Base-by-base conservation (phyloP, 371 early-diverging fungal genomes). In the Rhizopus stolonifer region DNA sequence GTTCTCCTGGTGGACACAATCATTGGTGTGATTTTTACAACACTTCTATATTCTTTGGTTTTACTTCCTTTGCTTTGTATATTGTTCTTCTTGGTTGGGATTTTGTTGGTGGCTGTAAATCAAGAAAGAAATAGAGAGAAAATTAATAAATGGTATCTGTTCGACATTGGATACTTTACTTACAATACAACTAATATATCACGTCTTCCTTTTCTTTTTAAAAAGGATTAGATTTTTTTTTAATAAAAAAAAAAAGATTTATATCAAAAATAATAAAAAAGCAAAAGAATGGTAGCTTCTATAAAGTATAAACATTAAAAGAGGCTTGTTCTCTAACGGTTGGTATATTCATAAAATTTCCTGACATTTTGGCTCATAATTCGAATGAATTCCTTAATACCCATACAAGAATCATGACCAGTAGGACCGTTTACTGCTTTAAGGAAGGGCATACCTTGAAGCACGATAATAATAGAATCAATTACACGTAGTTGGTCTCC, bases 11-110 rank as follows among this genome's bases (percentile, higher is more conserved):
- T 15, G 69, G 58, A 22, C 63, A 68, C 32, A 49, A 69, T 34
- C 66, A 40, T 31, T 80, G 80, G 81, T 83, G 83, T 51, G 70
- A 80, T 55, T 80, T 77, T 56, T 83, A 83, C 46, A 83, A 83
- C 54, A 66, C 77, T 15, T 78, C 79, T 24, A 66, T 83, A 17
- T 83, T 83, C 54, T 74, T 74, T 49, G 81, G 72, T 1, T 73
- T 80, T 56, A 21, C 79, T 22, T 77, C 79, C 0, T 72, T 80
- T 59, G 66, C 53, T 0, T 56, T 70, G 21, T 83, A 74, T 55
- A 53, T 80, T n/a, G 65, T 57, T 3, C 67, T 75, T 0, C 55
- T 77, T 26, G 65, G 54, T 4, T 79, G 81, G 81, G 81, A 83
- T 43, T 54, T 71, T 23, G 65, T 76, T 48, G 81, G 80, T 5